phyloP scores from a whole-genome alignment of 805 yeast species.

The Schizosaccharomyces osmophilus region DNA sequence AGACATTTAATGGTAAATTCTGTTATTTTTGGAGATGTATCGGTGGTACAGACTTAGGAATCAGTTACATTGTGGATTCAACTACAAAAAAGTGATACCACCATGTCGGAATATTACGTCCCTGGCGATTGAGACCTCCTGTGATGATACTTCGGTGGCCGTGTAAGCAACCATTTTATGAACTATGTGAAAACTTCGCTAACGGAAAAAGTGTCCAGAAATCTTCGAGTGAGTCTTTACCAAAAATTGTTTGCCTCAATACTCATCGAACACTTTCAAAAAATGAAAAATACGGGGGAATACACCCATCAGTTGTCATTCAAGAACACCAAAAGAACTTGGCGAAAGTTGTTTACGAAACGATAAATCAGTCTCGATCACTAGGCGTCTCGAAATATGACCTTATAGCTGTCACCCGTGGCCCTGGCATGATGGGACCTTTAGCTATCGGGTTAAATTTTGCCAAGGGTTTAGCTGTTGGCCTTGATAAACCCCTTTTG shows the following conservation, averaged over 20 bases:
- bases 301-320: constrained; percentile 66
- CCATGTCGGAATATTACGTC: constrained; percentile 17
- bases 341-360: constrained; percentile 24
- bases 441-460: constrained; percentile 58
- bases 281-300: constrained; percentile 55
- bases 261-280: constrained; percentile 30
- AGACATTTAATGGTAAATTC: too few species aligned
- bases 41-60: too few species aligned
- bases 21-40: too few species aligned
- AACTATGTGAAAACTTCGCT: too few species aligned
- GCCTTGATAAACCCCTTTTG: constrained; percentile 50
- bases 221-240: constrained; percentile 14
- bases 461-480: constrained; percentile 65
- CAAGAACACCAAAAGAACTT: constrained; percentile 45
- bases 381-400: constrained; percentile 20
- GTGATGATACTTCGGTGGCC: constrained; percentile 87
- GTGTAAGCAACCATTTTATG: constrained; percentile 21
- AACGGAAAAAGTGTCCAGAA: constrained; percentile 12
- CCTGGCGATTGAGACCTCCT: constrained; percentile 72
- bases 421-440: constrained; percentile 92
- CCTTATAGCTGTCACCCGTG: constrained; percentile 69
- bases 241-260: constrained; percentile 30
- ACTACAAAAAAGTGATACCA: neutral
- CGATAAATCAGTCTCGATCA: constrained; percentile 17
- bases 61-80: too few species aligned